Conservation (phyloP, 2,329 filamentous ascomycete species). For the Rugonectria rugulosa region DNA sequence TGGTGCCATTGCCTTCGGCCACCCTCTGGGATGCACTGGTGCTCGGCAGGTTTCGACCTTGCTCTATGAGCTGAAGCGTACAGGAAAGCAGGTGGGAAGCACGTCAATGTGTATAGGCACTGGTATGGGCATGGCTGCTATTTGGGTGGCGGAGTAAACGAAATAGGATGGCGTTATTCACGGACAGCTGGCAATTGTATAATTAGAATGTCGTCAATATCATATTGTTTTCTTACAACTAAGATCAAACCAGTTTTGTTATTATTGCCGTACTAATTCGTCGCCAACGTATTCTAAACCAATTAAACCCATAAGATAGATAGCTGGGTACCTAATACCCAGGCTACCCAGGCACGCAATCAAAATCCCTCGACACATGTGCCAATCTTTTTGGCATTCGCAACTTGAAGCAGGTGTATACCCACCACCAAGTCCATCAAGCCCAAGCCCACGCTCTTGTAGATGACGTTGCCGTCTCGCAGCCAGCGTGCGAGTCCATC, state of each 20-base stretch:
- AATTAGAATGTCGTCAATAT: slow-evolving; percentile 34
- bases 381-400: slow-evolving; percentile 62
- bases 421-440: slow-evolving; percentile 73
- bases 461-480: slow-evolving; percentile 69
- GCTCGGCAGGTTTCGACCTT: slow-evolving; percentile 93
- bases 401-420: slow-evolving; percentile 63
- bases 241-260: not conserved
- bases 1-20: slow-evolving; percentile 93
- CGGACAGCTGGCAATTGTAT: slow-evolving; percentile 28
- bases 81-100: slow-evolving; percentile 83
- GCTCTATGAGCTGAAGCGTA: slow-evolving; percentile 87
- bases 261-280: not conserved
- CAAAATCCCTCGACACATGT: slow-evolving; percentile 61
- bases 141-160: slow-evolving; percentile 89
- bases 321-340: too few species aligned
- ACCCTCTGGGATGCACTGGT: slow-evolving; percentile 93
- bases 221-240: not conserved
- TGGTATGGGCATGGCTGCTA: slow-evolving; percentile 96
- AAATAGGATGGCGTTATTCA: not conserved
- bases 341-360: too few species aligned
- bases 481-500: slow-evolving; percentile 64
- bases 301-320: too few species aligned
- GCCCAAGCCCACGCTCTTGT: slow-evolving; percentile 72
- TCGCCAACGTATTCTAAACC: slow-evolving; percentile 16
- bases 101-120: slow-evolving; percentile 98